phyloP scores from a whole-genome alignment of 768 basidiomycete genomes.

The Clitopilus passeckerianus region DNA sequence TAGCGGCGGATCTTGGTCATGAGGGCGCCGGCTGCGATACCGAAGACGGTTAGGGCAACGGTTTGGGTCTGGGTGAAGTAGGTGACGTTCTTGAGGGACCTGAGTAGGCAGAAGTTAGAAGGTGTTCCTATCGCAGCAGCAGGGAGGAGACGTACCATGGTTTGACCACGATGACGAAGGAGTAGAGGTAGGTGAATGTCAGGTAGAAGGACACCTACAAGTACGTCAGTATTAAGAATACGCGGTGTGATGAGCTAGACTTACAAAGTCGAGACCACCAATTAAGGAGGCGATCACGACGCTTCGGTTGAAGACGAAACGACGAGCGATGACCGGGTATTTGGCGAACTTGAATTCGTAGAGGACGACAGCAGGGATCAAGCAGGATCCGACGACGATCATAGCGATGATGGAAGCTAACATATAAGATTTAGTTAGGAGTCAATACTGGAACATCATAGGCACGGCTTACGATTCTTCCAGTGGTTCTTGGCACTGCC shows the following conservation, averaged over 20 bases:
- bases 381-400: slow-evolving; percentile 39
- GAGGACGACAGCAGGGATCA: slow-evolving; percentile 36
- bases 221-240: background rate
- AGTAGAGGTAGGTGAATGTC: slow-evolving; percentile 70
- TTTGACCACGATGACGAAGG: slow-evolving; percentile 52
- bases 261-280: slow-evolving; percentile 61
- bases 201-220: slow-evolving; percentile 58
- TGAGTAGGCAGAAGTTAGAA: slow-evolving; percentile 17
- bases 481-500: slow-evolving; percentile 32
- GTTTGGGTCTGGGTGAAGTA: slow-evolving; percentile 64
- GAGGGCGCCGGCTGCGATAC: slow-evolving; percentile 50
- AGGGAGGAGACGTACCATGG: slow-evolving; percentile 30
- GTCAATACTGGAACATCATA: too few relatives aligned
- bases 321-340: slow-evolving; percentile 54
- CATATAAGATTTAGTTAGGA: slow-evolving; percentile 1
- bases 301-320: slow-evolving; percentile 54
- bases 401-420: slow-evolving; percentile 48
- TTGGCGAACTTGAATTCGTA: slow-evolving; percentile 49
- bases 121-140: background rate
- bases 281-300: slow-evolving; percentile 56
- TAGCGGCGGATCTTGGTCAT: slow-evolving; percentile 51
- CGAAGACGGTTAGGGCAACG: slow-evolving; percentile 58
- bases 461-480: slow-evolving; percentile 36
- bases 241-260: slow-evolving; percentile 5
- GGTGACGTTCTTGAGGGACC: slow-evolving; percentile 50